Evolutionary conservation across 768 basidiomycete genomes (phyloP).

Genomic region (Tulasnella sp.): DNA sequence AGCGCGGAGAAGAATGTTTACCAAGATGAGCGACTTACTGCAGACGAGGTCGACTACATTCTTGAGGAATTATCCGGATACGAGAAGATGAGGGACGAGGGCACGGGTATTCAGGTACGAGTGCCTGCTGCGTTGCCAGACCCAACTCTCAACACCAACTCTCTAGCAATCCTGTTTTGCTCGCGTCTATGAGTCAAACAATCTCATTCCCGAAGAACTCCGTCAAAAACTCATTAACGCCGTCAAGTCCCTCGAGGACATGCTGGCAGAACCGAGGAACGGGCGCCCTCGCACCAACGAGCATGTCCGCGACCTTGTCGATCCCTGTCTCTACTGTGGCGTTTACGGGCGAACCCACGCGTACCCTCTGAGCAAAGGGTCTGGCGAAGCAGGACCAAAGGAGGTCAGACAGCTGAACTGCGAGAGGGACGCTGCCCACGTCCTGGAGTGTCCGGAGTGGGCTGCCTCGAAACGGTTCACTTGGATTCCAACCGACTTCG

Average conservation of each 20-base stretch:
- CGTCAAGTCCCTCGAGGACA: conserved; percentile 40
- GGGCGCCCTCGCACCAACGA: too few relatives aligned
- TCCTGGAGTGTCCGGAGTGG: neutral
- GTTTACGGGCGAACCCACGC: conserved; percentile 40
- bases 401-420: neutral
- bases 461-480: neutral
- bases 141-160: neutral
- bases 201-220: conserved; percentile 37
- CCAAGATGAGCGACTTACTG: neutral
- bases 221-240: conserved; percentile 36
- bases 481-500: conserved; percentile 28
- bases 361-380: neutral
- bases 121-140: too few relatives aligned
- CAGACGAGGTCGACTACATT: conserved; percentile 14
- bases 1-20: neutral
- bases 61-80: conserved; percentile 13
- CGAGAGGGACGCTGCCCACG: neutral
- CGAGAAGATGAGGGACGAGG: conserved; percentile 12
- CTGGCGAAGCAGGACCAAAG: neutral
- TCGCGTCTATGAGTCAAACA: conserved; percentile 38
- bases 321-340: conserved; percentile 44
- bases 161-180: conserved; percentile 31
- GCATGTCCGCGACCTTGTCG: conserved; percentile 46
- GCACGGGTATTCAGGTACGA: conserved; percentile 13
- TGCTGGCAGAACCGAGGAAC: too few relatives aligned